These are phyloP conservation scores for Salix caprea DNA, from an alignment of 345 rosid genomes.

Conservation along the genomic window DNA sequence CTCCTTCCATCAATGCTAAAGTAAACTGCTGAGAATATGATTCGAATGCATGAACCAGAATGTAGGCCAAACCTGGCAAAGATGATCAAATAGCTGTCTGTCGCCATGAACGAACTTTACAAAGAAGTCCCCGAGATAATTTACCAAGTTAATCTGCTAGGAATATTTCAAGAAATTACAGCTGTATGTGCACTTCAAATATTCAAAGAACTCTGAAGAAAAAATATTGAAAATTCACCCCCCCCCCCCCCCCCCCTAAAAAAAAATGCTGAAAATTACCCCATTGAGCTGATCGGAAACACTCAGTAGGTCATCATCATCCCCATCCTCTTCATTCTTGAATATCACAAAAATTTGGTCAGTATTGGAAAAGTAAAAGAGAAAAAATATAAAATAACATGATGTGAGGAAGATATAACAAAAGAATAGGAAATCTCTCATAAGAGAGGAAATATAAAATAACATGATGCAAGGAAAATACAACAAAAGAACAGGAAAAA, in stretches of 20 bases:
- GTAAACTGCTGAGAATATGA: neutral
- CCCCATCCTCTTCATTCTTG: conserved; percentile 60
- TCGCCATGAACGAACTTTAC: conserved; percentile 48
- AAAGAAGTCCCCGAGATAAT: conserved; percentile 60
- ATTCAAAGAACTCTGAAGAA: neutral
- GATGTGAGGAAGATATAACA: neutral
- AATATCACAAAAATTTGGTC: conserved; percentile 7
- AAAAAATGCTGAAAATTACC: conserved; percentile 31
- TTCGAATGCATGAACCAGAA: conserved; percentile 8
- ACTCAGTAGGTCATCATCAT: conserved; percentile 46
- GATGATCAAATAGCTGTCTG: conserved; percentile 47
- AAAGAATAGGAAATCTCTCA: neutral
- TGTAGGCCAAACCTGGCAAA: conserved; percentile 55
- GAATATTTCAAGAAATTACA: conserved; percentile 9
- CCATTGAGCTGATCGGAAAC: conserved; percentile 65
- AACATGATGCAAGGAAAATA: neutral
- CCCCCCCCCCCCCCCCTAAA: too few species aligned
- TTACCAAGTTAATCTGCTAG: conserved; percentile 69
- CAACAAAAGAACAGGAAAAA: neutral
- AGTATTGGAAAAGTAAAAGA: neutral
- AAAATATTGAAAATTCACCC: neutral
- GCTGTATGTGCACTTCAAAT: neutral
- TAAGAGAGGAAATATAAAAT: neutral
- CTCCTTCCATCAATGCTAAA: neutral
- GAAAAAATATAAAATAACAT: neutral